These are phyloP conservation scores for Ophiocordyceps unilateralis DNA, from an alignment of 2,329 filamentous ascomycete species.

Conservation along the genomic window DNA sequence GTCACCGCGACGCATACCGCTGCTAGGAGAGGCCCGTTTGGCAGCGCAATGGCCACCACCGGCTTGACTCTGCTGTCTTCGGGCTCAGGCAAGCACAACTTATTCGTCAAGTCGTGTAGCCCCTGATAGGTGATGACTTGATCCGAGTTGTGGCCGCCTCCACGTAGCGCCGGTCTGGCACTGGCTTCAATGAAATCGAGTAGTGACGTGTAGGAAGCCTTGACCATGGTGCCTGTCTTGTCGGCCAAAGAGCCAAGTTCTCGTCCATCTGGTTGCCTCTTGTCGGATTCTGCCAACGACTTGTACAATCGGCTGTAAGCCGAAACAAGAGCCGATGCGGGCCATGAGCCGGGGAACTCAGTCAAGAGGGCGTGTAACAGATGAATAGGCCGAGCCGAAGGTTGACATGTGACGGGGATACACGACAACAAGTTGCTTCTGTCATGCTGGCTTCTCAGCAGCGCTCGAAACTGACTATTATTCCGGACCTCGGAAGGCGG, in stretches of 20 bases:
- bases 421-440: constrained; percentile 7
- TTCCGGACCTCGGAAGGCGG: constrained; percentile 3
- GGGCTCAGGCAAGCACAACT: constrained; percentile 14
- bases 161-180: neutral
- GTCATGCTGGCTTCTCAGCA: constrained; percentile 3
- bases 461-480: constrained; percentile 3
- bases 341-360: neutral
- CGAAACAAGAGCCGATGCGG: neutral
- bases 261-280: neutral
- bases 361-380: neutral
- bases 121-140: constrained; percentile 14
- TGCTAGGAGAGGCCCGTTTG: constrained; percentile 35
- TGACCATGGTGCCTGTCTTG: neutral
- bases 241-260: neutral
- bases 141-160: neutral
- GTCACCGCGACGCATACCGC: constrained; percentile 29
- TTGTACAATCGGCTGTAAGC: neutral
- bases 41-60: constrained; percentile 30
- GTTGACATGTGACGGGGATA: constrained; percentile 5
- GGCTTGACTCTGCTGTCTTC: constrained; percentile 14
- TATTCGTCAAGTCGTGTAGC: constrained; percentile 14
- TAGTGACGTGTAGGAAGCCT: neutral
- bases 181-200: neutral
- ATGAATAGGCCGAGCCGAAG: constrained; percentile 3
- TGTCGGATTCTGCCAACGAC: neutral